phyloP scores from a whole-genome alignment of 2,329 filamentous ascomycete species.

The Trichoderma koningiopsis region DNA sequence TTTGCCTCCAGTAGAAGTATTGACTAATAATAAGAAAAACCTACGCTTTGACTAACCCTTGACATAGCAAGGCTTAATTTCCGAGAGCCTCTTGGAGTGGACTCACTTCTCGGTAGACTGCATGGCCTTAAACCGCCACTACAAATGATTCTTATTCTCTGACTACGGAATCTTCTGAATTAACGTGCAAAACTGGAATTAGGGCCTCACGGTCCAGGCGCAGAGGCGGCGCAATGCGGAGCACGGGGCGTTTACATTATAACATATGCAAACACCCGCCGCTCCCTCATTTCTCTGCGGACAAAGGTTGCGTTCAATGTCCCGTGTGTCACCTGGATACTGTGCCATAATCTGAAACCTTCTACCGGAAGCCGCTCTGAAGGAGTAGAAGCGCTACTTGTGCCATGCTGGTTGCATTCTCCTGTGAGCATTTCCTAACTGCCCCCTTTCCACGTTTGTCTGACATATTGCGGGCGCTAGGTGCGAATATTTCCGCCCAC shows the following conservation, averaged over 20 bases:
- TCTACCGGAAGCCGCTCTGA: neutral
- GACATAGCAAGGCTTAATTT: neutral
- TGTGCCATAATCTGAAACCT: slow-evolving; percentile 39
- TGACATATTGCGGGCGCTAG: neutral
- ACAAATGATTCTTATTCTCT: neutral
- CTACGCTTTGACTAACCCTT: neutral
- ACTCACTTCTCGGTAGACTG: neutral
- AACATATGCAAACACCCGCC: slow-evolving; percentile 36
- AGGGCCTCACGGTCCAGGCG: neutral
- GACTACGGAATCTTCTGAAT: neutral
- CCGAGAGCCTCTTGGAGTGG: neutral
- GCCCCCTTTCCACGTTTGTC: neutral
- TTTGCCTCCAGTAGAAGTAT: neutral
- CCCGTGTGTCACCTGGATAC: slow-evolving; percentile 34
- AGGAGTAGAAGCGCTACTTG: neutral
- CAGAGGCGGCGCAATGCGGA: neutral
- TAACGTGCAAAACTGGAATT: neutral
- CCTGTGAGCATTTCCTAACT: neutral
- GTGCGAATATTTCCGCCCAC: neutral
- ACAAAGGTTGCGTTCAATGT: slow-evolving; percentile 32
- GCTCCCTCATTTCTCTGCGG: slow-evolving; percentile 27
- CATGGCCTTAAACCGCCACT: neutral
- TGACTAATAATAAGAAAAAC: neutral
- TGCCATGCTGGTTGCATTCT: neutral
- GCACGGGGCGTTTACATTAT: slow-evolving; percentile 22